Conservation (phyloP, 352 stramenopile genomes). For the Phytophthora hybrid region DNA sequence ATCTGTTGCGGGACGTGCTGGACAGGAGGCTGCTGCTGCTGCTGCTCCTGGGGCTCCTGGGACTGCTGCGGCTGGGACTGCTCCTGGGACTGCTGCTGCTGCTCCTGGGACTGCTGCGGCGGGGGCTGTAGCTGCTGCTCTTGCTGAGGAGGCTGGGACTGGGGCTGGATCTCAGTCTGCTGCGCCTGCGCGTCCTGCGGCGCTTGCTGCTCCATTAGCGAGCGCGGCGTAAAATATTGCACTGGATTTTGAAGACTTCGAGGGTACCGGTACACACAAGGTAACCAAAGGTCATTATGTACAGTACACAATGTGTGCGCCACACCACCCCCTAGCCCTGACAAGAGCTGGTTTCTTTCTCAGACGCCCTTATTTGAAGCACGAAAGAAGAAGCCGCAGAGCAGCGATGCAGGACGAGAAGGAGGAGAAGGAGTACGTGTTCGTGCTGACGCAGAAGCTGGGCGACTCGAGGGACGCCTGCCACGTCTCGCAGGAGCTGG, state of each 20-base stretch:
- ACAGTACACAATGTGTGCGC: background rate
- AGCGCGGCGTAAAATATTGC: background rate
- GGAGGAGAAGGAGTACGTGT: constrained; percentile 82
- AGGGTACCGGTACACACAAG: too few species aligned
- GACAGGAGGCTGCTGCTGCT: too few species aligned
- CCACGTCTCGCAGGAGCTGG: constrained; percentile 40
- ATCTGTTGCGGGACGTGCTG: too few species aligned
- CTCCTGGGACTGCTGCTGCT: too few species aligned
- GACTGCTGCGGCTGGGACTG: constrained; percentile 10
- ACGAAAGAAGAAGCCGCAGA: constrained; percentile 17
- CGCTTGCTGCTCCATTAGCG: background rate
- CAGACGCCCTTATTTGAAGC: constrained; percentile 5
- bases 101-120: constrained; percentile 3
- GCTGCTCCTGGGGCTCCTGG: too few species aligned
- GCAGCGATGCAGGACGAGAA: constrained; percentile 37
- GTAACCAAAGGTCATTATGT: too few species aligned
- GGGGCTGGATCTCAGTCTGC: background rate
- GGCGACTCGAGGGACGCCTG: constrained; percentile 32
- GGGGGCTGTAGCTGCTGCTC: constrained; percentile 13
- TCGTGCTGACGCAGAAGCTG: constrained; percentile 59
- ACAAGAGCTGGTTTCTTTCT: constrained; percentile 8
- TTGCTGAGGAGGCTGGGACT: background rate
- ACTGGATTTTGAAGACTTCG: too few species aligned
- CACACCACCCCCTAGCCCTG: background rate
- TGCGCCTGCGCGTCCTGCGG: constrained; percentile 8